These are phyloP conservation scores for Monosporozyma unispora DNA, from an alignment of 805 yeast species.

Conservation along the genomic window DNA sequence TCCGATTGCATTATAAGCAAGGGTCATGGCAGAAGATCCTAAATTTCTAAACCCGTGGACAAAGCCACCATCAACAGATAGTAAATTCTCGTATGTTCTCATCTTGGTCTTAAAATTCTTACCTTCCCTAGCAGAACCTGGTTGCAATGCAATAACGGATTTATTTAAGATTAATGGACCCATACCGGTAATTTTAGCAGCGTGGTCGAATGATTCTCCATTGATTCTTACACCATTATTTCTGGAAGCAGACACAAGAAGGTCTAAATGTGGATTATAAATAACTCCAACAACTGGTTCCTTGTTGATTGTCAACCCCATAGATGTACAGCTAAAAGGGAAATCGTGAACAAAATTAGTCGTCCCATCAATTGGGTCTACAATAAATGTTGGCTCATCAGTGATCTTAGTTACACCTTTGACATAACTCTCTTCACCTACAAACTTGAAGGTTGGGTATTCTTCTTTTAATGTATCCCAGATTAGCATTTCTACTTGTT, in stretches of 20 bases:
- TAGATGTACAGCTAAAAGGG: conserved; percentile 55
- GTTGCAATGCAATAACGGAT: conserved; percentile 82
- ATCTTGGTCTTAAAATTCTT: conserved; percentile 71
- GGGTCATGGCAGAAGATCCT: conserved; percentile 59
- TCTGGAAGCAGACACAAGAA: conserved; percentile 43
- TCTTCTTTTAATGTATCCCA: conserved; percentile 22
- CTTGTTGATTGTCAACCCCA: conserved; percentile 44
- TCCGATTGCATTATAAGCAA: conserved; percentile 53
- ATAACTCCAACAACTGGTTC: conserved; percentile 54
- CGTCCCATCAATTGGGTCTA: conserved; percentile 61
- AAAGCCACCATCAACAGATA: conserved; percentile 84
- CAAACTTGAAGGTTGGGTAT: conserved; percentile 44
- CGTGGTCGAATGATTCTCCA: conserved; percentile 42
- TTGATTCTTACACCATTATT: conserved; percentile 49
- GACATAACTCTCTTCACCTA: conserved; percentile 54
- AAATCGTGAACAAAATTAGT: conserved; percentile 55
- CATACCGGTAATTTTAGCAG: conserved; percentile 58
- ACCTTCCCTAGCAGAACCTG: conserved; percentile 84
- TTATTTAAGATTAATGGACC: conserved; percentile 81
- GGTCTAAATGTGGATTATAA: conserved; percentile 49
- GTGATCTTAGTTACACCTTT: conserved; percentile 41
- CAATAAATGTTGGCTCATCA: conserved; percentile 51
- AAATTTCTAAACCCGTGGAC: conserved; percentile 64
- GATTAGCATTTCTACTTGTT: conserved; percentile 43
- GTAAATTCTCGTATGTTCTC: conserved; percentile 72